phyloP scores from a whole-genome alignment of 768 basidiomycete species.

The Rhodotorula taiwanensis region DNA sequence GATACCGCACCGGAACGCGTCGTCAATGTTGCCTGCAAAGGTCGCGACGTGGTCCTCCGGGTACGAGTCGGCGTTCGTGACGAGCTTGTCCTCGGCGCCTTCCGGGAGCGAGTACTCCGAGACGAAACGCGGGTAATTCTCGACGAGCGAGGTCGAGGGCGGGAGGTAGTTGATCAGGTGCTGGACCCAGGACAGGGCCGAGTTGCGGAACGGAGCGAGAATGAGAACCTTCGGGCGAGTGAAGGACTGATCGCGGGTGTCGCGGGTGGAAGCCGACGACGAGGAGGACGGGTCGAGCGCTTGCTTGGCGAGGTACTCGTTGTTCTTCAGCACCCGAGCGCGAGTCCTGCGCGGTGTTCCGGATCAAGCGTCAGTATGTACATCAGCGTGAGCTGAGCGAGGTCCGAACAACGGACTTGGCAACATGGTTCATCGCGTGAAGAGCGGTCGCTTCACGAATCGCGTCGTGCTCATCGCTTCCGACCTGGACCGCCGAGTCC shows the following conservation, averaged over 20 bases:
- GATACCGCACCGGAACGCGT: slow-evolving; percentile 83
- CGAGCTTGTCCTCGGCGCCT: slow-evolving; percentile 70
- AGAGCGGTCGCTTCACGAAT: slow-evolving; percentile 65
- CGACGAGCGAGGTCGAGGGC: slow-evolving; percentile 48
- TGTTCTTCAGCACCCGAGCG: slow-evolving; percentile 81
- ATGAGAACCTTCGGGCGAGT: slow-evolving; percentile 90
- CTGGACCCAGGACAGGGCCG: slow-evolving; percentile 73
- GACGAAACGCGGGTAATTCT: slow-evolving; percentile 75
- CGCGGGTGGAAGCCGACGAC: slow-evolving; percentile 48
- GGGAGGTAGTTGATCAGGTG: slow-evolving; percentile 56
- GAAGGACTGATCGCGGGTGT: slow-evolving; percentile 89
- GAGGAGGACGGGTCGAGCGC: slow-evolving; percentile 51
- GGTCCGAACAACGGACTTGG: slow-evolving; percentile 56
- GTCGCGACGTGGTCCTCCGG: slow-evolving; percentile 83
- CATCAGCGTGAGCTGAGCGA: background rate
- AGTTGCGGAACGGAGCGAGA: slow-evolving; percentile 86
- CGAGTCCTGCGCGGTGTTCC: slow-evolving; percentile 62
- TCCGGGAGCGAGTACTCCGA: slow-evolving; percentile 75
- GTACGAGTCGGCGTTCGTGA: slow-evolving; percentile 62
- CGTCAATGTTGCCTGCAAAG: slow-evolving; percentile 95
- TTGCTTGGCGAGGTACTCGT: slow-evolving; percentile 75
- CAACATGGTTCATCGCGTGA: slow-evolving; percentile 80
- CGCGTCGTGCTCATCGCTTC: slow-evolving; percentile 53
- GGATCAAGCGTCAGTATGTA: background rate
- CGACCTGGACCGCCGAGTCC: slow-evolving; percentile 57